These are phyloP conservation scores for Fusarium sp. DNA, from an alignment of 2,329 filamentous ascomycete genomes.

Conservation along the genomic window DNA sequence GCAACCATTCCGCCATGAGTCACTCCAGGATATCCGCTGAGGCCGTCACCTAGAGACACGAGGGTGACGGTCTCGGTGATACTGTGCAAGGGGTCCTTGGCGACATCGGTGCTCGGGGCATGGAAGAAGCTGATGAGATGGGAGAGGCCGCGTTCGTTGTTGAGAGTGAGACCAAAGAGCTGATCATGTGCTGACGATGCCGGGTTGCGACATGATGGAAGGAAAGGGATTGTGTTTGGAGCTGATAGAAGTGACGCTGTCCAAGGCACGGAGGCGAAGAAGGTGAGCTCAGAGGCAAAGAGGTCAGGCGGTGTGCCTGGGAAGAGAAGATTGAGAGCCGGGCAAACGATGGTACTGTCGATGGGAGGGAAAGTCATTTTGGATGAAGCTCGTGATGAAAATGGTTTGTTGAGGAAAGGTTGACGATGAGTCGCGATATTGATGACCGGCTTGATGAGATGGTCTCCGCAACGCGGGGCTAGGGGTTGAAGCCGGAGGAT, in stretches of 20 bases:
- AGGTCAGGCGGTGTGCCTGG: slow-evolving; percentile 41
- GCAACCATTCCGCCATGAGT: slow-evolving; percentile 53
- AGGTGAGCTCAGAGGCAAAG: slow-evolving; percentile 43
- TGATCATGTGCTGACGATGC: slow-evolving; percentile 46
- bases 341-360: slow-evolving; percentile 46
- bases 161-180: slow-evolving; percentile 50
- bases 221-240: slow-evolving; percentile 46
- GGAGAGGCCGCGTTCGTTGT: slow-evolving; percentile 41
- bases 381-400: slow-evolving; percentile 25
- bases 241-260: slow-evolving; percentile 46
- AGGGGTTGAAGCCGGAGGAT: slow-evolving; percentile 7
- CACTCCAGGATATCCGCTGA: slow-evolving; percentile 49
- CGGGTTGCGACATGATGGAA: slow-evolving; percentile 50
- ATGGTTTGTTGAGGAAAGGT: slow-evolving; percentile 1
- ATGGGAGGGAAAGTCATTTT: slow-evolving; percentile 34
- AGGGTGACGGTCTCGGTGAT: slow-evolving; percentile 48
- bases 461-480: slow-evolving; percentile 20
- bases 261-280: slow-evolving; percentile 53
- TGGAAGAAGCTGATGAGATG: slow-evolving; percentile 52
- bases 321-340: slow-evolving; percentile 45
- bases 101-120: slow-evolving; percentile 40
- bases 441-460: slow-evolving; percentile 1
- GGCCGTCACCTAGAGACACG: slow-evolving; percentile 48
- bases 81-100: slow-evolving; percentile 38
- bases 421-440: background rate